Evolutionary conservation across 2,329 filamentous ascomycete genomes (phyloP).

Genomic region (Pseudonectria buxi): DNA sequence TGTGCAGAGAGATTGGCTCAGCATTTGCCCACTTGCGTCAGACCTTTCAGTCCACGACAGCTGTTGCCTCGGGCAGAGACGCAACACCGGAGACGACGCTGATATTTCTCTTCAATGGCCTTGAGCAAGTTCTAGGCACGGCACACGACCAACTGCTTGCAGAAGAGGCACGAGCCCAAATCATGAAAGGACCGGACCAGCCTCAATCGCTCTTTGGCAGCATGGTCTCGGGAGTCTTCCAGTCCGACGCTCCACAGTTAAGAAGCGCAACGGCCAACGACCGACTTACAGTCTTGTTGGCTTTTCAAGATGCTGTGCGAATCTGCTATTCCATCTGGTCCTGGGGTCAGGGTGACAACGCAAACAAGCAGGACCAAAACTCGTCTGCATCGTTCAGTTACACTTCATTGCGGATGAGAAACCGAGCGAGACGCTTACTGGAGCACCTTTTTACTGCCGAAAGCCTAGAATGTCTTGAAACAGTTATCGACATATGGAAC

Average conservation of each 20-base stretch:
- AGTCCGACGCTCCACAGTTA: constrained; percentile 68
- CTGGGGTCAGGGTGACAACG: constrained; percentile 67
- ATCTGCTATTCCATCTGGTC: constrained; percentile 94
- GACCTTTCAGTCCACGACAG: constrained; percentile 44
- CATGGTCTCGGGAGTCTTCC: constrained; percentile 87
- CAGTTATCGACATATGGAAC: constrained; percentile 79
- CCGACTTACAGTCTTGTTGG: constrained; percentile 85
- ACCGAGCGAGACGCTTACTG: constrained; percentile 76
- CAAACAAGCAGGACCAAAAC: constrained; percentile 52
- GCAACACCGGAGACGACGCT: constrained; percentile 60
- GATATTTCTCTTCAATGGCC: constrained; percentile 81
- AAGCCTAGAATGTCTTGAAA: constrained; percentile 88
- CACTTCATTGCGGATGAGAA: constrained; percentile 84
- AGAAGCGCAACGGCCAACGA: constrained; percentile 86
- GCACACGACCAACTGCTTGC: constrained; percentile 75
- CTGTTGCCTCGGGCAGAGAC: constrained; percentile 15
- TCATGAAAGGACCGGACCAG: constrained; percentile 72
- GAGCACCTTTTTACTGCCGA: constrained; percentile 93
- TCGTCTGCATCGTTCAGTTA: constrained; percentile 81
- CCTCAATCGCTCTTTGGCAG: constrained; percentile 86
- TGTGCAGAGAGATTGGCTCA: constrained; percentile 69
- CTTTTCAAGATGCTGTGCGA: constrained; percentile 90
- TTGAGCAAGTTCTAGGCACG: constrained; percentile 83
- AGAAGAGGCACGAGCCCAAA: constrained; percentile 64
- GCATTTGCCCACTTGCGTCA: constrained; percentile 66